Conservation (phyloP, 768 basidiomycete species). For the Termitomyces sp. region DNA sequence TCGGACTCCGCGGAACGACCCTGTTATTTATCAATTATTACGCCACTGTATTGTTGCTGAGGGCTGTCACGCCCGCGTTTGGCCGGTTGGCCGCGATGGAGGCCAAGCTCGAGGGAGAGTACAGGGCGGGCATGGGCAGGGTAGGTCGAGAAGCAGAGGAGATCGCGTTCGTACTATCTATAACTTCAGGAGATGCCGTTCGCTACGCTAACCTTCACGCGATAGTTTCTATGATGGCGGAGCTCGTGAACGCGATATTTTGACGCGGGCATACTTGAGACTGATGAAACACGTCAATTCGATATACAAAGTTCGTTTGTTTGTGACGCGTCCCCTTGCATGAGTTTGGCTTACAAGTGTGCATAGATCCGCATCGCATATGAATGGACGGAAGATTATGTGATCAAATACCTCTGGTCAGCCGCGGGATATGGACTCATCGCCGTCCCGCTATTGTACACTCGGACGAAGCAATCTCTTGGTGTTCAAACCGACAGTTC, state of each 20-base stretch:
- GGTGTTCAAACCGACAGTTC: slow-evolving; percentile 15
- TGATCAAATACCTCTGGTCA: slow-evolving; percentile 95
- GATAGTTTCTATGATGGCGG: slow-evolving; percentile 90
- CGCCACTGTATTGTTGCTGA: slow-evolving; percentile 75
- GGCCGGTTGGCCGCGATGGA: slow-evolving; percentile 85
- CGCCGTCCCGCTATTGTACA: slow-evolving; percentile 82
- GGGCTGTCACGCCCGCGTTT: slow-evolving; percentile 88
- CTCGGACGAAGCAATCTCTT: slow-evolving; percentile 39
- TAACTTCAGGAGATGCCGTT: background rate
- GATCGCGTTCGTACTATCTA: slow-evolving; percentile 58
- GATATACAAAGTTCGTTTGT: slow-evolving; percentile 68
- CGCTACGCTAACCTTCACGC: background rate
- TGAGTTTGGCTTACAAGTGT: background rate
- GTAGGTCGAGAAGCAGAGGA: slow-evolving; percentile 90
- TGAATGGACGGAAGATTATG: slow-evolving; percentile 95
- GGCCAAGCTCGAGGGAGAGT: slow-evolving; percentile 87
- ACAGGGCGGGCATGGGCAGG: slow-evolving; percentile 78
- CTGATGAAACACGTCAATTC: slow-evolving; percentile 87
- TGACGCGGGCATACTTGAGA: slow-evolving; percentile 69
- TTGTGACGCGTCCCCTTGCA: background rate
- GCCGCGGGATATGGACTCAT: slow-evolving; percentile 90
- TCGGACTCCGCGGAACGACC: slow-evolving; percentile 79
- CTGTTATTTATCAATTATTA: slow-evolving; percentile 83
- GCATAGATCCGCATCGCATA: slow-evolving; percentile 80
- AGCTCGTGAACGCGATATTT: slow-evolving; percentile 71